A percentile compares a stretch with the other conserved stretches of the same genome.
These are phyloP conservation scores for Ogataea paraovalis DNA, from an alignment of 805 yeast genomes.

Conservation along the genomic window DNA sequence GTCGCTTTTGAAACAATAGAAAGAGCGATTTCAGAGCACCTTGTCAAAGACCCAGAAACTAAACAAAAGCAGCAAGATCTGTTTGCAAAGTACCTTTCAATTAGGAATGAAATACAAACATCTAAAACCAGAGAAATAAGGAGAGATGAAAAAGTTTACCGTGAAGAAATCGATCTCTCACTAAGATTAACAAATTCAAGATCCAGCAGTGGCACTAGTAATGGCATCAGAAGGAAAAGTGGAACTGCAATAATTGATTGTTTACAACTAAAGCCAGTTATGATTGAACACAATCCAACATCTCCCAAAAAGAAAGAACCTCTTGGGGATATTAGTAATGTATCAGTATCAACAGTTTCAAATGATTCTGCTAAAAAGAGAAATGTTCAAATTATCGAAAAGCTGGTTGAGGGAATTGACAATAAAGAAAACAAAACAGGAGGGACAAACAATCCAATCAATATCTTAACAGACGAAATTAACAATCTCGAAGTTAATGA, in stretches of 20 bases:
- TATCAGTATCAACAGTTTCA: conserved; percentile 3
- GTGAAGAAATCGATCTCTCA: neutral
- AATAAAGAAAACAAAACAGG: conserved; percentile 20
- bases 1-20: conserved; percentile 17
- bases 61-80: conserved; percentile 3
- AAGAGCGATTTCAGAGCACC: conserved; percentile 20
- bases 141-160: neutral
- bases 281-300: conserved; percentile 26
- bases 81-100: conserved; percentile 3
- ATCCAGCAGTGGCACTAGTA: neutral
- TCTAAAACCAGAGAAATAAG: neutral
- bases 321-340: conserved; percentile 10
- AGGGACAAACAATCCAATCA: neutral
- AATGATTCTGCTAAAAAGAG: conserved; percentile 4
- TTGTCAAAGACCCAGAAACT: conserved; percentile 10
- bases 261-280: conserved; percentile 22
- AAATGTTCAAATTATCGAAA: conserved; percentile 24
- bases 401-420: conserved; percentile 34
- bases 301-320: conserved; percentile 20
- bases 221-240: conserved; percentile 2
- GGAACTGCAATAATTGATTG: conserved; percentile 18
- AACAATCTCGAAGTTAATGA: neutral
- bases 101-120: conserved; percentile 4
- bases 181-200: neutral
- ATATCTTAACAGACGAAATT: neutral